These are phyloP conservation scores for Protomyces pachydermus DNA, from an alignment of 1,139 yeast species.

Conservation along the genomic window DNA sequence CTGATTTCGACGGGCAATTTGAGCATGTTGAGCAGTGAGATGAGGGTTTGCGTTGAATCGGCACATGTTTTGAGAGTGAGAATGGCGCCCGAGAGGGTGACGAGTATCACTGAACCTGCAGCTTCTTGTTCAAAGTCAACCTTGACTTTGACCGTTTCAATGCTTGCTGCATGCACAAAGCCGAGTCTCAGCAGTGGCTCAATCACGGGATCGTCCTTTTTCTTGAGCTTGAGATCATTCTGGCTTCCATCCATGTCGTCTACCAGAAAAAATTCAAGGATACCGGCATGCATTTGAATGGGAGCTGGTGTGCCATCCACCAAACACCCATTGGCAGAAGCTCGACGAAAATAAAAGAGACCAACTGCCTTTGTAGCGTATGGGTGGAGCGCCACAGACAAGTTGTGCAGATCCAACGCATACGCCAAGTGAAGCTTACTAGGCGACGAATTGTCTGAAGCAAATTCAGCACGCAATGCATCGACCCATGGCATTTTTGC, in stretches of 20 bases:
- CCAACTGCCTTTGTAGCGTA: slow-evolving; percentile 4
- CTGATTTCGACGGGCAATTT: slow-evolving; percentile 57
- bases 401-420: slow-evolving; percentile 6
- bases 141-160: slow-evolving; percentile 22
- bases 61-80: slow-evolving; percentile 65
- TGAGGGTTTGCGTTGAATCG: slow-evolving; percentile 70
- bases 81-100: slow-evolving; percentile 46
- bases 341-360: slow-evolving; percentile 5
- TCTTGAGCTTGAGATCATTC: not conserved
- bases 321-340: not conserved
- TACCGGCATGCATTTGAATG: slow-evolving; percentile 17
- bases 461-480: not conserved
- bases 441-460: not conserved
- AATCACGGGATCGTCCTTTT: not conserved
- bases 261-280: slow-evolving; percentile 30
- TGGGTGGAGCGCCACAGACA: slow-evolving; percentile 7
- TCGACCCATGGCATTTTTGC: slow-evolving; percentile 23
- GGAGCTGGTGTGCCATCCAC: not conserved
- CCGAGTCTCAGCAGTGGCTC: slow-evolving; percentile 26
- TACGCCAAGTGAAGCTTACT: not conserved
- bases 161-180: slow-evolving; percentile 32
- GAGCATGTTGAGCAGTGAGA: slow-evolving; percentile 65
- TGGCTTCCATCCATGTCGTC: slow-evolving; percentile 19
- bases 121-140: slow-evolving; percentile 9
- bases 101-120: not conserved